Percentiles rank a stretch among this genome's conserved stretches.
phyloP scores from a whole-genome alignment of 2,329 filamentous ascomycete species.

The Alternaria longipes region DNA sequence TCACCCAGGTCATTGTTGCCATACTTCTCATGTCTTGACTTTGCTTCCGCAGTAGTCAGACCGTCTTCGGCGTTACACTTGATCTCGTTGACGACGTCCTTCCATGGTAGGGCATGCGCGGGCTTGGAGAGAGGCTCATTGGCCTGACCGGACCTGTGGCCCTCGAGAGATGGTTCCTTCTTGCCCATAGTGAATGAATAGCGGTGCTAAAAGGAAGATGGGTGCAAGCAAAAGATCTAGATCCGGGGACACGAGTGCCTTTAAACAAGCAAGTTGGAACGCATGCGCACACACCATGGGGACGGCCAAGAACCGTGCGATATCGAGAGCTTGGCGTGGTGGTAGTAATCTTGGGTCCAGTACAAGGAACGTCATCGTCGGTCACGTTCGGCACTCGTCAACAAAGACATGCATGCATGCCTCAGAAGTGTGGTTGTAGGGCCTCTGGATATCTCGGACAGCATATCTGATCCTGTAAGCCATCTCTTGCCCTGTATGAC shows the following conservation, averaged over 20 bases:
- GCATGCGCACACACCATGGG: slow-evolving; percentile 35
- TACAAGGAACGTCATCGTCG: slow-evolving; percentile 36
- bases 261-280: slow-evolving; percentile 37
- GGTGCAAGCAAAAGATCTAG: slow-evolving; percentile 41
- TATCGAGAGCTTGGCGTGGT: slow-evolving; percentile 41
- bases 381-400: slow-evolving; percentile 29
- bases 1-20: slow-evolving; percentile 77
- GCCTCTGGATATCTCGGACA: slow-evolving; percentile 13
- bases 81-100: slow-evolving; percentile 65
- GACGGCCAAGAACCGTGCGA: slow-evolving; percentile 41
- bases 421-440: slow-evolving; percentile 14
- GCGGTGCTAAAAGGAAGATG: slow-evolving; percentile 35
- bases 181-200: slow-evolving; percentile 48
- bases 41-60: slow-evolving; percentile 68
- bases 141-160: slow-evolving; percentile 56
- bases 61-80: slow-evolving; percentile 73
- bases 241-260: slow-evolving; percentile 39
- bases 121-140: slow-evolving; percentile 66
- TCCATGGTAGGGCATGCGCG: slow-evolving; percentile 68
- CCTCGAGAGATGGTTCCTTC: slow-evolving; percentile 47
- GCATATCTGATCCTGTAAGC: neutral
- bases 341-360: slow-evolving; percentile 37
- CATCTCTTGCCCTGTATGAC: neutral
- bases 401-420: slow-evolving; percentile 27
- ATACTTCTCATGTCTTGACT: slow-evolving; percentile 54